These are phyloP conservation scores for Marasmius oreades DNA, from an alignment of 1,284 basidiomycete genomes.

Conservation along the genomic window DNA sequence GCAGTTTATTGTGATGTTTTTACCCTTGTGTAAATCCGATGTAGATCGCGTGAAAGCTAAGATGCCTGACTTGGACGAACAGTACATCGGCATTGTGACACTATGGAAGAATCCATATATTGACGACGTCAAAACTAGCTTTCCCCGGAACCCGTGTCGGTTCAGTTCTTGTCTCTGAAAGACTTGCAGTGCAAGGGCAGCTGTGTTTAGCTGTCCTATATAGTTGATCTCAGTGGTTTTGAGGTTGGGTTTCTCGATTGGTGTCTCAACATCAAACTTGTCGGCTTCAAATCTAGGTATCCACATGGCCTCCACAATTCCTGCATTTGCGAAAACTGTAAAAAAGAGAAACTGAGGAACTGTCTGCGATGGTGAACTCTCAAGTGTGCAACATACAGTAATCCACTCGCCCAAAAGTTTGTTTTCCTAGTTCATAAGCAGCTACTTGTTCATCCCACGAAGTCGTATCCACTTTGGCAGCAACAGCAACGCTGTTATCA, in stretches of 20 bases:
- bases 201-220: slow-evolving; percentile 20
- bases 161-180: slow-evolving; percentile 19
- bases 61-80: slow-evolving; percentile 19
- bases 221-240: slow-evolving; percentile 16
- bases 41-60: slow-evolving; percentile 17
- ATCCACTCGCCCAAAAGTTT: slow-evolving; percentile 17
- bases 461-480: slow-evolving; percentile 16
- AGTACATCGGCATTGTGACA: slow-evolving; percentile 17
- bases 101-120: slow-evolving; percentile 16
- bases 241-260: slow-evolving; percentile 16
- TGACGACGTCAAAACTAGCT: slow-evolving; percentile 18
- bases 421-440: slow-evolving; percentile 16
- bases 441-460: slow-evolving; percentile 19
- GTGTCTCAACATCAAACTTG: neutral
- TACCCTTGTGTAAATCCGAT: slow-evolving; percentile 16
- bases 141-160: slow-evolving; percentile 18
- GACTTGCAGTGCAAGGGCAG: slow-evolving; percentile 19
- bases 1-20: slow-evolving; percentile 17
- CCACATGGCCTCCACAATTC: slow-evolving; percentile 18
- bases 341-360: neutral
- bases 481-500: slow-evolving; percentile 16
- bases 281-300: slow-evolving; percentile 13
- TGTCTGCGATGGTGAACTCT: neutral
- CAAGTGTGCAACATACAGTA: slow-evolving; percentile 12
- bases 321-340: slow-evolving; percentile 21